Base-by-base conservation (phyloP, 331 rosid species). In the Rosa hybrid region DNA sequence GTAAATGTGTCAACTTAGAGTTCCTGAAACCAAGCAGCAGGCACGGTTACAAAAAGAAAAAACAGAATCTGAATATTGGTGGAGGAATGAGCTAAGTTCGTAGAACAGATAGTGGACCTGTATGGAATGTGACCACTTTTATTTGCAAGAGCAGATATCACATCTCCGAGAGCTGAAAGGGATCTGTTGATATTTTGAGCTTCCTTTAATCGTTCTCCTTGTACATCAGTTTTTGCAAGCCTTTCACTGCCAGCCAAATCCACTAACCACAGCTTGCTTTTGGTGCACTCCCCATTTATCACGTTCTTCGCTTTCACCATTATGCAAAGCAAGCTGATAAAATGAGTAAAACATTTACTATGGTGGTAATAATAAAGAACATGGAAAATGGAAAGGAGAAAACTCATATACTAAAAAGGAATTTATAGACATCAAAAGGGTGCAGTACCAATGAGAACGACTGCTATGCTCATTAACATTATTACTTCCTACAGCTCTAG, bases 231-330 rank as follows among this genome's bases (percentile, higher is more conserved):
- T 89, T 91, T 93, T 21, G 93, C 93, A 75, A 93, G 92, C 84
- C 98, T 93, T 88, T 93, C 98, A 59, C 98, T 93, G 64, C 98
- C 98, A 59, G 98, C 97, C 90, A 93, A 90, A 87, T 93, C 97
- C 76, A 93, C 98, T 63, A 93, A 92, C 94, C 98, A 93, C 67
- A 93, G 98, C 90, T 88, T 93, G 93, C 98, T 93, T 84, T 86
- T 90, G 76, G 94, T 93, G 71, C 92, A 87, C 77, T 90, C 98
- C 0, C 93, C 93, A 78, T 56, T 93, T 84, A 91, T 74, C 89
- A 93, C 85, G 83, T 93, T 91, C 90, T 93, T 93, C 46, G 97
- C 81, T 79, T 71, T 93, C 64, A 93, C 94, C 88, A 75, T 87
- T 78, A 93, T 85, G 79, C 89, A 91, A 53, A 93, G 94, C 94